Evolutionary conservation across 2,329 filamentous ascomycete species (phyloP).

Genomic region (Sclerotinia glacialis): DNA sequence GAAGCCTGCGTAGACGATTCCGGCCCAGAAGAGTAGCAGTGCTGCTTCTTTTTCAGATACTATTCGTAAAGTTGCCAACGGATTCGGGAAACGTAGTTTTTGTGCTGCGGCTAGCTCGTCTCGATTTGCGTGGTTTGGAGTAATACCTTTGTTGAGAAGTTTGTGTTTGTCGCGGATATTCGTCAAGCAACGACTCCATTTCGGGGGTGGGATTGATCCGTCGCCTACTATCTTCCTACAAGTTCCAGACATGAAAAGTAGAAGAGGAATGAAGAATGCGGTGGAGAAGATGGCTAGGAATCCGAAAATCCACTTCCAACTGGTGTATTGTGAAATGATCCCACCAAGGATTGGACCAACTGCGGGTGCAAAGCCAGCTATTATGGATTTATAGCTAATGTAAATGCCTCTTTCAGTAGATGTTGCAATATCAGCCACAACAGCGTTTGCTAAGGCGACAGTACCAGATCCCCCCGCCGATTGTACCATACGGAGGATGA

Average conservation of each 20-base stretch:
- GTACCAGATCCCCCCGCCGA: slow-evolving; percentile 58
- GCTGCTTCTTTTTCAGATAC: slow-evolving; percentile 46
- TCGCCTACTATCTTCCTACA: slow-evolving; percentile 51
- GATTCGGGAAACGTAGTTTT: slow-evolving; percentile 40
- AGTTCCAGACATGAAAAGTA: slow-evolving; percentile 50
- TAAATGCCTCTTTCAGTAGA: slow-evolving; percentile 61
- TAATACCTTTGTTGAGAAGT: slow-evolving; percentile 23
- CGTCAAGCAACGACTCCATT: slow-evolving; percentile 51
- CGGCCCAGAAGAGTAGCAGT: slow-evolving; percentile 44
- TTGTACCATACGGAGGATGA: slow-evolving; percentile 51
- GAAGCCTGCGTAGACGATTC: slow-evolving; percentile 53
- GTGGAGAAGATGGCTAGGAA: slow-evolving; percentile 30
- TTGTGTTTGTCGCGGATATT: slow-evolving; percentile 39
- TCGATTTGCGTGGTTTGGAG: slow-evolving; percentile 29
- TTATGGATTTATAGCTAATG: slow-evolving; percentile 60
- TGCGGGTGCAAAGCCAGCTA: slow-evolving; percentile 48
- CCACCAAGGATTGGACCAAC: slow-evolving; percentile 35
- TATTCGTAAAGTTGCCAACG: slow-evolving; percentile 44
- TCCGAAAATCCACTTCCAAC: slow-evolving; percentile 52
- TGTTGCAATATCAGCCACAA: slow-evolving; percentile 62
- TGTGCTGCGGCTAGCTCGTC: slow-evolving; percentile 29
- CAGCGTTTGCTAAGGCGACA: slow-evolving; percentile 55
- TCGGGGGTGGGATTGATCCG: slow-evolving; percentile 54
- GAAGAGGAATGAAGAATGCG: slow-evolving; percentile 28
- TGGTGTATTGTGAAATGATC: slow-evolving; percentile 28